Evolutionary conservation across 2,329 filamentous ascomycete genomes (phyloP).

Genomic region (Ustulina deusta): DNA sequence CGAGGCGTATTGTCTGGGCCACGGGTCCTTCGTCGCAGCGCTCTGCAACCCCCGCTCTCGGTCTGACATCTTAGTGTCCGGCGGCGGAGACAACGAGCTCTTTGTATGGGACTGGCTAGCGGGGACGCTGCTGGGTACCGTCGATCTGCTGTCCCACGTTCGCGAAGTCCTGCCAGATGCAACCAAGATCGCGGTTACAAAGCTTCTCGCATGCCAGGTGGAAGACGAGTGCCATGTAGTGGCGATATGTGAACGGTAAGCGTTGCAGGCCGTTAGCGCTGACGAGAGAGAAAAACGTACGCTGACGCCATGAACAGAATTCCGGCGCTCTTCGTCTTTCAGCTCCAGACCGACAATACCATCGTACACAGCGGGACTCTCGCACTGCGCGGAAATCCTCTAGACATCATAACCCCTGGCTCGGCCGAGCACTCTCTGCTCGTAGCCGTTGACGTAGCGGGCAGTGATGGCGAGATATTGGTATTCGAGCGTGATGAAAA

Average conservation of each 20-base stretch:
- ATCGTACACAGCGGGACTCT: slow-evolving; percentile 65
- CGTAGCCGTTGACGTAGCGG: slow-evolving; percentile 55
- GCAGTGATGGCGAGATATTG: slow-evolving; percentile 41
- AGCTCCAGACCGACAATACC: slow-evolving; percentile 61
- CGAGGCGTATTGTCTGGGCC: slow-evolving; percentile 89
- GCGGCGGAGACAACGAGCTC: slow-evolving; percentile 84
- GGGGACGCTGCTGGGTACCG: slow-evolving; percentile 65
- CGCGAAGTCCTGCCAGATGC: slow-evolving; percentile 52
- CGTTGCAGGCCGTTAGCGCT: slow-evolving; percentile 37
- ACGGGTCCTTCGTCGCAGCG: slow-evolving; percentile 84
- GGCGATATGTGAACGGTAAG: slow-evolving; percentile 61
- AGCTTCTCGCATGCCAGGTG: slow-evolving; percentile 52
- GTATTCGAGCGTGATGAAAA: slow-evolving; percentile 41
- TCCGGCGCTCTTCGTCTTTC: slow-evolving; percentile 75
- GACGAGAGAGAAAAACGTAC: slow-evolving; percentile 33
- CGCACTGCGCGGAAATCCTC: slow-evolving; percentile 72
- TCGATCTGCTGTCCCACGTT: slow-evolving; percentile 63
- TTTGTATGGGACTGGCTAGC: slow-evolving; percentile 85
- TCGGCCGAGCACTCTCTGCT: slow-evolving; percentile 44
- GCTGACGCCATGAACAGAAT: slow-evolving; percentile 53
- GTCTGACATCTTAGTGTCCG: slow-evolving; percentile 79
- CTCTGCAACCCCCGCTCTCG: slow-evolving; percentile 72
- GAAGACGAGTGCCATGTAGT: slow-evolving; percentile 51
- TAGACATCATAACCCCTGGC: slow-evolving; percentile 61
- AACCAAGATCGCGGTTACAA: slow-evolving; percentile 61